phyloP scores from a whole-genome alignment of 192 early-diverging fungal genomes.

The Linnemannia zychae region DNA sequence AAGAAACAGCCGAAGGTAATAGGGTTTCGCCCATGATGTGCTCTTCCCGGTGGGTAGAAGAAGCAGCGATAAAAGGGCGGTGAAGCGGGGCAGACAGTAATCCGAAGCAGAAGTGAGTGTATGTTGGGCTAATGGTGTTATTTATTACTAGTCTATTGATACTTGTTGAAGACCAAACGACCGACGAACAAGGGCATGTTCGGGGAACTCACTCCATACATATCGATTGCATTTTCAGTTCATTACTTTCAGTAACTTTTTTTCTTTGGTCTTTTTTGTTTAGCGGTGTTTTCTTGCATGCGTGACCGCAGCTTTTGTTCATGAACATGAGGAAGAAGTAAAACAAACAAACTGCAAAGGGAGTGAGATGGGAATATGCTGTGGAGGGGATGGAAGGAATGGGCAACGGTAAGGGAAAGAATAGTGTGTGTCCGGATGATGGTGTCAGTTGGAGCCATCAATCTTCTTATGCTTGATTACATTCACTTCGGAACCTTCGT shows the following conservation, averaged over 20 bases:
- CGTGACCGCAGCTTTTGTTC: neutral
- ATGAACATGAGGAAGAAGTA: neutral
- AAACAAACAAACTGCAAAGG: neutral
- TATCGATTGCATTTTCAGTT: too few species aligned
- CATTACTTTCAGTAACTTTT: too few species aligned
- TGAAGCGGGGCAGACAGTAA: neutral
- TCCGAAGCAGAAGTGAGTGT: neutral
- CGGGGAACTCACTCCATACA: neutral
- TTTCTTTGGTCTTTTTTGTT: neutral
- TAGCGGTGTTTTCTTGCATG: neutral
- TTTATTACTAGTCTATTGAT: neutral
- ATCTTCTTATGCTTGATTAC: neutral
- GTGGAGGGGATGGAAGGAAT: neutral
- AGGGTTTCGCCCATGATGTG: neutral
- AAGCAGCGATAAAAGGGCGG: neutral
- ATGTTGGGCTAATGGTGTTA: constrained; percentile 2
- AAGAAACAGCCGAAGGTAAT: constrained; percentile 9
- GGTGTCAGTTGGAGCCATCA: neutral
- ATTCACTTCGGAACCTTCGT: neutral
- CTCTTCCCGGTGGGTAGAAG: neutral
- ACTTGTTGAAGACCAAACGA: neutral
- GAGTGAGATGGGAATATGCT: neutral
- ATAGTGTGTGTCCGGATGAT: neutral
- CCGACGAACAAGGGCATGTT: neutral
- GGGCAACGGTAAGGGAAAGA: neutral